These are phyloP conservation scores for Penicillium sp. DNA, from an alignment of 2,329 filamentous ascomycete genomes.

Conservation along the genomic window DNA sequence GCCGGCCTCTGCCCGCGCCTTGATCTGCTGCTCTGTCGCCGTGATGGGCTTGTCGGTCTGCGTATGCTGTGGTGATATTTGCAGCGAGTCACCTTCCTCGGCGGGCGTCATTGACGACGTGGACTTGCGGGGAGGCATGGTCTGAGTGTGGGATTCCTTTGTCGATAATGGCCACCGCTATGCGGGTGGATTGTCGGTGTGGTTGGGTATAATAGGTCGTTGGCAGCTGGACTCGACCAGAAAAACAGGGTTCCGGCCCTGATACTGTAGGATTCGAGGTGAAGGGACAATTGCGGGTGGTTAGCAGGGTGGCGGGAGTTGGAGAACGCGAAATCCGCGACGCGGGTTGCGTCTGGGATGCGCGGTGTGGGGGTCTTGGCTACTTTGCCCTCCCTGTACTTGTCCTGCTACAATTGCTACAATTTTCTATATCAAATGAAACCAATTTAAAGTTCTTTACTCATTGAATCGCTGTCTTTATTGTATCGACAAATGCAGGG, in stretches of 20 bases:
- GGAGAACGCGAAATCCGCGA: slow-evolving; percentile 23
- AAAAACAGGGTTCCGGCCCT: not conserved
- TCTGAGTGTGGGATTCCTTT: not conserved
- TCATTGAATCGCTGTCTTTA: slow-evolving; percentile 7
- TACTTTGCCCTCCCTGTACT: not conserved
- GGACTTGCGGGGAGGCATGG: slow-evolving; percentile 39
- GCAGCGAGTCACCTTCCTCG: slow-evolving; percentile 20
- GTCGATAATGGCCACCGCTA: not conserved
- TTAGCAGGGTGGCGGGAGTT: slow-evolving; percentile 2
- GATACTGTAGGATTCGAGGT: not conserved
- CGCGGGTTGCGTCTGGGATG: slow-evolving; percentile 9
- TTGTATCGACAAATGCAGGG: slow-evolving; percentile 17
- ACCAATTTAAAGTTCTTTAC: not conserved
- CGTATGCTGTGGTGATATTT: slow-evolving; percentile 15
- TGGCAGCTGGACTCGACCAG: not conserved
- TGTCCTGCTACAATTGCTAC: not conserved
- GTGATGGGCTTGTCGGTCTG: slow-evolving; percentile 27
- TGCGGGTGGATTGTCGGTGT: not conserved
- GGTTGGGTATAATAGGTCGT: not conserved
- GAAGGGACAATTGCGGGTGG: not conserved
- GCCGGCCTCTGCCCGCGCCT: slow-evolving; percentile 38
- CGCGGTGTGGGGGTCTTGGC: slow-evolving; percentile 8
- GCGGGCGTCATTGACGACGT: slow-evolving; percentile 30
- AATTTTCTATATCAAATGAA: not conserved
- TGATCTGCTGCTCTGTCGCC: slow-evolving; percentile 41